Conservation (phyloP, 108 stramenopile species). For the Stephanodiscus minutulus region DNA sequence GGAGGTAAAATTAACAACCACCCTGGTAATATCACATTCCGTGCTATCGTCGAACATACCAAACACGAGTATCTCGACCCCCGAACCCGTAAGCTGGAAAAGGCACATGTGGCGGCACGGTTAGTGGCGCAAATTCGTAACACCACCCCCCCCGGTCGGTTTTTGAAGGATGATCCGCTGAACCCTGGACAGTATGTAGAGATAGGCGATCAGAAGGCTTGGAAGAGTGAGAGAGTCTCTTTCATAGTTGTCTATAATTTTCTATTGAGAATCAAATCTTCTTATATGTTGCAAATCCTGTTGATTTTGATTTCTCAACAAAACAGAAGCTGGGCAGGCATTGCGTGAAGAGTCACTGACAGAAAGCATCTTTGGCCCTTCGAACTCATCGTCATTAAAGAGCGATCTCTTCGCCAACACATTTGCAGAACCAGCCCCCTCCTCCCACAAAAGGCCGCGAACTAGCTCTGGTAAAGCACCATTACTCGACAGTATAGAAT, state of each 20-base stretch:
- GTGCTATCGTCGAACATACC: conserved; percentile 47
- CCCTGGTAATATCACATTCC: conserved; percentile 53
- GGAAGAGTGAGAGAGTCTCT: conserved; percentile 59
- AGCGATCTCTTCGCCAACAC: too few relatives aligned
- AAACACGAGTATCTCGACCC: conserved; percentile 52
- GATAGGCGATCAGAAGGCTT: conserved; percentile 57
- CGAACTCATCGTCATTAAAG: too few relatives aligned
- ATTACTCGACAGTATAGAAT: too few relatives aligned
- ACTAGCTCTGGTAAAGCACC: too few relatives aligned
- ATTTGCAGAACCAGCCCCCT: too few relatives aligned
- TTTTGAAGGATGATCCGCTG: conserved; percentile 54
- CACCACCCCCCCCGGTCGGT: conserved; percentile 54
- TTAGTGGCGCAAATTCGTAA: conserved; percentile 50
- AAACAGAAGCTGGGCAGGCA: conserved; percentile 52
- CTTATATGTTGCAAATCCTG: background rate
- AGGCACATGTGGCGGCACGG: conserved; percentile 48
- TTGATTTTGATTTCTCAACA: background rate
- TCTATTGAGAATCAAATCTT: background rate
- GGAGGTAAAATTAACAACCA: conserved; percentile 61
- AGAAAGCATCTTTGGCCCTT: too few relatives aligned
- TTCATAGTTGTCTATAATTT: too few relatives aligned
- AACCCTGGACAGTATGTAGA: conserved; percentile 51
- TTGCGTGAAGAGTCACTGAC: conserved; percentile 39
- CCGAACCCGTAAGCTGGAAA: conserved; percentile 45
- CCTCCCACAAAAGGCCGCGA: too few relatives aligned